Conservation (phyloP, 306 rosid species). For the Quillaja saponaria region DNA sequence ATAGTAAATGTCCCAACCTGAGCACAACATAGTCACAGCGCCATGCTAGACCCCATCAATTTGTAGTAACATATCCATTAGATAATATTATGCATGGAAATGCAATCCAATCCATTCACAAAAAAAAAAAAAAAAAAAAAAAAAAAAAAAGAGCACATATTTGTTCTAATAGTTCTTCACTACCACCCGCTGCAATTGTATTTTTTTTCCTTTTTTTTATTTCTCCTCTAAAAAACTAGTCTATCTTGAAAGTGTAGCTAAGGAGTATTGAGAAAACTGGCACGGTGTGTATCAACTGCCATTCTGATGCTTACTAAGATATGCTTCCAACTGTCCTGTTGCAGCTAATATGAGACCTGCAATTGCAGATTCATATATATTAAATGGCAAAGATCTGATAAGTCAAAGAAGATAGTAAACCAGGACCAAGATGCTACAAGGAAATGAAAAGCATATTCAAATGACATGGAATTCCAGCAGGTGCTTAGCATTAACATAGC, state of each 20-base stretch:
- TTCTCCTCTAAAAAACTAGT: conserved; percentile 9
- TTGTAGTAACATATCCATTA: neutral
- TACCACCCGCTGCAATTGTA: conserved; percentile 10
- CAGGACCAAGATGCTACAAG: conserved; percentile 3
- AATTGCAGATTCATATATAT: conserved; percentile 31
- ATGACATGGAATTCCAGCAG: conserved; percentile 18
- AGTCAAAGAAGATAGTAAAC: neutral
- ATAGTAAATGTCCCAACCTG: neutral
- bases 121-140: too few relatives aligned
- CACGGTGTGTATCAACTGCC: conserved; percentile 44
- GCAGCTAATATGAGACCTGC: conserved; percentile 92
- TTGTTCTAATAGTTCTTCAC: too few relatives aligned
- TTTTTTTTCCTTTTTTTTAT: too few relatives aligned
- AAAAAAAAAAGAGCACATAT: too few relatives aligned
- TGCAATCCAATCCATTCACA: conserved; percentile 5
- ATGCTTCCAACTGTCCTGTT: conserved; percentile 67
- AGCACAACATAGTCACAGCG: neutral
- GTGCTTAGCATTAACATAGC: conserved; percentile 12
- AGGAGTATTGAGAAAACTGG: conserved; percentile 10
- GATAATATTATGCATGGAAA: conserved; percentile 10
- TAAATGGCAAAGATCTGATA: conserved; percentile 5
- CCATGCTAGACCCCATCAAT: neutral
- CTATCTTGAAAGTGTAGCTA: conserved; percentile 28
- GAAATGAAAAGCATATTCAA: conserved; percentile 1
- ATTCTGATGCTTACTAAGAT: conserved; percentile 52